A percentile compares a stretch with the other conserved stretches of the same genome.
Conservation (phyloP, 2,329 filamentous ascomycete genomes). For the Chaetomium globosum region DNA sequence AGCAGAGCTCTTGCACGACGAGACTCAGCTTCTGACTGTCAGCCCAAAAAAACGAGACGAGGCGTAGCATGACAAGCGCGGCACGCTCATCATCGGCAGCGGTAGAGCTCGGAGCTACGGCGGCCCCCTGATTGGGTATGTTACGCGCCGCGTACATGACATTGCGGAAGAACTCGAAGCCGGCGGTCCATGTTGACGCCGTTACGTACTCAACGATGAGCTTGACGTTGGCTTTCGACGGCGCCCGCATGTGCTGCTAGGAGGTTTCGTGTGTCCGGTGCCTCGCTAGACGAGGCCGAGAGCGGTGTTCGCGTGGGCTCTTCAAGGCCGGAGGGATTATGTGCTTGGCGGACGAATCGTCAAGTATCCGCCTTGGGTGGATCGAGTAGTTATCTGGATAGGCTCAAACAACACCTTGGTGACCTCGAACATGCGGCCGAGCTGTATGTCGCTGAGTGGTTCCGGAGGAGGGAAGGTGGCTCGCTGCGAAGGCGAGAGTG, state of each 20-base stretch:
- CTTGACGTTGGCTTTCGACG: slow-evolving; percentile 58
- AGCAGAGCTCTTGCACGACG: slow-evolving; percentile 67
- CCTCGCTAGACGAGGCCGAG: slow-evolving; percentile 45
- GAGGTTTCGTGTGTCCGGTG: slow-evolving; percentile 41
- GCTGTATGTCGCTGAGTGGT: slow-evolving; percentile 54
- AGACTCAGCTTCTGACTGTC: slow-evolving; percentile 63
- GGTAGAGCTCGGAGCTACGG: slow-evolving; percentile 43
- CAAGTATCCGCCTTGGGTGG: slow-evolving; percentile 58
- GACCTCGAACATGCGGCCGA: slow-evolving; percentile 58
- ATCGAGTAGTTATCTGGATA: slow-evolving; percentile 60
- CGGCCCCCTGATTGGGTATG: slow-evolving; percentile 45
- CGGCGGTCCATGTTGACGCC: slow-evolving; percentile 63
- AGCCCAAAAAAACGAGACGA: slow-evolving; percentile 66
- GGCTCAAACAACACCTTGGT: slow-evolving; percentile 62
- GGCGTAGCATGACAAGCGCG: slow-evolving; percentile 58
- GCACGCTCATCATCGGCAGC: slow-evolving; percentile 55
- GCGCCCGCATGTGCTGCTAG: slow-evolving; percentile 47
- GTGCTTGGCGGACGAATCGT: slow-evolving; percentile 50
- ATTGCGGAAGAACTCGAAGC: slow-evolving; percentile 61
- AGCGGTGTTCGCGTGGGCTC: slow-evolving; percentile 38
- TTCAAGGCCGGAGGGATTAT: slow-evolving; percentile 41
- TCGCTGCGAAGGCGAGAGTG: slow-evolving; percentile 31
- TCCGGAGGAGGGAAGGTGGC: slow-evolving; percentile 42
- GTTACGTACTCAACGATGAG: slow-evolving; percentile 65
- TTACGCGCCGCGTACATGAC: slow-evolving; percentile 56